Evolutionary conservation across 441 rosid species (phyloP), one percentile per base, ranked within the genome.

Genomic region (Adansonia rubrostipa): DNA sequence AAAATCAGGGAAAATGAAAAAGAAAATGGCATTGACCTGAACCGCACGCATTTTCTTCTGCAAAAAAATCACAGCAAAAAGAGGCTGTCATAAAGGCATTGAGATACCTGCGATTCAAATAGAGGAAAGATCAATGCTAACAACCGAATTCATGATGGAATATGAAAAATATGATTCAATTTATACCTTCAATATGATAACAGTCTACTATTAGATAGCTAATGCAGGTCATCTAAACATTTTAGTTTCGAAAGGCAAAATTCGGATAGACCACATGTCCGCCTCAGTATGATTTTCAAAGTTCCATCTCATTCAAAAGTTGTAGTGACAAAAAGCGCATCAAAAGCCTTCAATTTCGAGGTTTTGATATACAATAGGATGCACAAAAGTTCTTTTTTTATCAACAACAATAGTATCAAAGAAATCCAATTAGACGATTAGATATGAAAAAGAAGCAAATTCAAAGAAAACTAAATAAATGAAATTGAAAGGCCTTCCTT

Each of bases 31-130:
- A 53, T 58, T 57, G 60, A 63, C 10, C 19, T 13, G 65, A 77
- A 63, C 47, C 57, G 61, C 36, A 56, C 68, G 71, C 51, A 24
- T 36, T 6, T 28, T 36, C 28, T 7, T 72, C 53, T 0, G 1
- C 73, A 68, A 68, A 2, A 20, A 47, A 47, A 9, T 65, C 28
- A 45, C 53, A 9, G 73, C 40, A 68, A 68, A 65, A 72, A 4
- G 28, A 72, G 6, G 9, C 28, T 72, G 78, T 80, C 84, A 80
- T 83, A 80, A 80, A 83, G 83, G 83, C 86, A 83, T 71, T 78
- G 86, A 83, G 68, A 83, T 53, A 75, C 82, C 86, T 82, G 78
- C 56, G 60, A 71, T 9, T 53, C 47, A 7, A 33, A 74, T 28
- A 28, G 1, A 28, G 2, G 33, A 3, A 28, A 28, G 33, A 28